Conservation (phyloP, 75 land plant species). For the Pseudotsuga menziesii region DNA sequence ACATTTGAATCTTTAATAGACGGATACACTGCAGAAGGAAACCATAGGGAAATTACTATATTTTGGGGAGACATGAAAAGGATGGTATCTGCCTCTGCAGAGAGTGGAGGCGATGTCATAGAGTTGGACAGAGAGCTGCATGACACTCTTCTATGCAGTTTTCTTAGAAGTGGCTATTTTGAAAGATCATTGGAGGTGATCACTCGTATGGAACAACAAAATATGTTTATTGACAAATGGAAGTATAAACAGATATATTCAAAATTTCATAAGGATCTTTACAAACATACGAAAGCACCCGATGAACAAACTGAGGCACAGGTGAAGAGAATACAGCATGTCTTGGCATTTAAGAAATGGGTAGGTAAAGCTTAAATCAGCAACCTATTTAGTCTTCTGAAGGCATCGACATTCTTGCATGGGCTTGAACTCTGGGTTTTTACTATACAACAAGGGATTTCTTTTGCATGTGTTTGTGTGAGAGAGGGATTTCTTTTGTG, state of each 20-base stretch:
- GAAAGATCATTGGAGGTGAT: slow-evolving; percentile 60
- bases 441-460: too few species aligned
- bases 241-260: slow-evolving; percentile 46
- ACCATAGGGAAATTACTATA: slow-evolving; percentile 48
- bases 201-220: slow-evolving; percentile 24
- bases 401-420: too few species aligned
- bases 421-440: too few species aligned
- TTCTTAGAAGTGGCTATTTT: slow-evolving; percentile 64
- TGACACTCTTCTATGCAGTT: slow-evolving; percentile 42
- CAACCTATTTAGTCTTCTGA: too few species aligned
- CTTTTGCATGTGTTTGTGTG: too few species aligned
- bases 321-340: slow-evolving; percentile 23
- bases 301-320: slow-evolving; percentile 42
- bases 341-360: slow-evolving; percentile 28
- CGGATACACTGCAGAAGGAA: slow-evolving; percentile 49
- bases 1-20: slow-evolving; percentile 36
- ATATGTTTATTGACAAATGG: slow-evolving; percentile 46
- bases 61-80: slow-evolving; percentile 69
- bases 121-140: slow-evolving; percentile 30
- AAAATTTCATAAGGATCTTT: slow-evolving; percentile 47
- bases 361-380: slow-evolving; percentile 12
- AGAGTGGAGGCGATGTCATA: not conserved
- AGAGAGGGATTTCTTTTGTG: too few species aligned
- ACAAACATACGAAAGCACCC: slow-evolving; percentile 27
- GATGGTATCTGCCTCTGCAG: slow-evolving; percentile 18